phyloP scores from a whole-genome alignment of 202 grass and related monocot species.

The Eragrostis tef region DNA sequence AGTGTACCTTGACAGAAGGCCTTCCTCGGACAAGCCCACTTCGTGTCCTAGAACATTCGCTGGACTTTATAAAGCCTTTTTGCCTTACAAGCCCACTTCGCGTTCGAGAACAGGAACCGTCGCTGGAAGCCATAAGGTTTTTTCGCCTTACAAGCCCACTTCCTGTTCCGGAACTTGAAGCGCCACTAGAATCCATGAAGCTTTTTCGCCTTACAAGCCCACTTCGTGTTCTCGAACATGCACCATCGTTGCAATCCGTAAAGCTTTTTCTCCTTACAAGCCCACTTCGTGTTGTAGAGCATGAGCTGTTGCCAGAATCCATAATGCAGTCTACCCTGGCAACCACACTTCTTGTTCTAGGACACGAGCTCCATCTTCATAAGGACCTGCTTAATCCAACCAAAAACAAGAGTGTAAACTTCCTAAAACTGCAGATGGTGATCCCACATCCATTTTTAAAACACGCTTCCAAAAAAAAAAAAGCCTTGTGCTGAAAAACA shows the following conservation, averaged over 20 bases:
- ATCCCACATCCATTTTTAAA: conserved; percentile 7
- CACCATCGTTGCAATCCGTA: not conserved
- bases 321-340: conserved; percentile 34
- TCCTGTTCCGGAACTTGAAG: conserved; percentile 33
- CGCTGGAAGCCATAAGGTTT: not conserved
- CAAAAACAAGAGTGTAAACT: conserved; percentile 12
- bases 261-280: conserved; percentile 30
- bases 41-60: conserved; percentile 38
- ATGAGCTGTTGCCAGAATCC: conserved; percentile 30
- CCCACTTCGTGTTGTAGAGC: conserved; percentile 53
- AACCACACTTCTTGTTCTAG: conserved; percentile 37
- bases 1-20: conserved; percentile 27
- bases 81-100: conserved; percentile 40
- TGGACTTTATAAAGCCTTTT: conserved; percentile 17
- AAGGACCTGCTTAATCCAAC: conserved; percentile 33
- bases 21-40: conserved; percentile 48
- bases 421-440: conserved; percentile 6
- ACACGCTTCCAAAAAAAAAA: conserved; percentile 4
- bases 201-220: conserved; percentile 51
- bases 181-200: conserved; percentile 17
- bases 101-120: conserved; percentile 24
- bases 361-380: conserved; percentile 9
- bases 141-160: conserved; percentile 39
- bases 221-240: conserved; percentile 57
- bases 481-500: not conserved